phyloP scores from a whole-genome alignment of 2,329 filamentous ascomycete genomes.

The Stemphylium lycopersici region DNA sequence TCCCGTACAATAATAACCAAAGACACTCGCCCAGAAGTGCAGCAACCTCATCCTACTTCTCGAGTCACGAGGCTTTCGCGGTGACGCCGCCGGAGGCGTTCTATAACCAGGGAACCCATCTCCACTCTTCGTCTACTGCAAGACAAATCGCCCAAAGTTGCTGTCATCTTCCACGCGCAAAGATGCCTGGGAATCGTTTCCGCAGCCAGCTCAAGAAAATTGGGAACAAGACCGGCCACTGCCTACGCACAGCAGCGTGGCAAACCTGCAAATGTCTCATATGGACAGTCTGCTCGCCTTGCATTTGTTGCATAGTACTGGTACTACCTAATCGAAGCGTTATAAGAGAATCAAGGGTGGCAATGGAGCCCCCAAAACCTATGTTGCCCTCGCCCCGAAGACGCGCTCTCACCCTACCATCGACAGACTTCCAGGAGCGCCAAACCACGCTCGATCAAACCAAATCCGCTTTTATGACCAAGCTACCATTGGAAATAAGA shows the following conservation, averaged over 20 bases:
- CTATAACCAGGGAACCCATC: background rate
- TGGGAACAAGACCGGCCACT: slow-evolving; percentile 12
- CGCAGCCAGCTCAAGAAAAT: slow-evolving; percentile 14
- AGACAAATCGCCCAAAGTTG: background rate
- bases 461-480: slow-evolving; percentile 26
- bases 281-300: slow-evolving; percentile 24
- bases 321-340: slow-evolving; percentile 5
- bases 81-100: background rate
- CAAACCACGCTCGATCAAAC: slow-evolving; percentile 22
- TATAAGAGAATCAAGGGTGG: background rate
- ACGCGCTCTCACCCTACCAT: slow-evolving; percentile 21
- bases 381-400: slow-evolving; percentile 23
- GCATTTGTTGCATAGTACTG: slow-evolving; percentile 21
- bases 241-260: slow-evolving; percentile 10
- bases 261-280: slow-evolving; percentile 23
- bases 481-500: slow-evolving; percentile 29
- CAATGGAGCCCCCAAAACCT: slow-evolving; percentile 7
- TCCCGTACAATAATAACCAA: background rate
- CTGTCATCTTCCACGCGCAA: background rate
- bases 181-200: slow-evolving; percentile 10
- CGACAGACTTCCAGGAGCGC: slow-evolving; percentile 5
- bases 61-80: background rate
- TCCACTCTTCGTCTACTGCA: background rate
- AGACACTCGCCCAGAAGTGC: background rate
- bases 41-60: background rate